Evolutionary conservation across 78 protist species (phyloP), one percentile per base, ranked within the genome.

Genomic region (Dictyostelium firmibasis): DNA sequence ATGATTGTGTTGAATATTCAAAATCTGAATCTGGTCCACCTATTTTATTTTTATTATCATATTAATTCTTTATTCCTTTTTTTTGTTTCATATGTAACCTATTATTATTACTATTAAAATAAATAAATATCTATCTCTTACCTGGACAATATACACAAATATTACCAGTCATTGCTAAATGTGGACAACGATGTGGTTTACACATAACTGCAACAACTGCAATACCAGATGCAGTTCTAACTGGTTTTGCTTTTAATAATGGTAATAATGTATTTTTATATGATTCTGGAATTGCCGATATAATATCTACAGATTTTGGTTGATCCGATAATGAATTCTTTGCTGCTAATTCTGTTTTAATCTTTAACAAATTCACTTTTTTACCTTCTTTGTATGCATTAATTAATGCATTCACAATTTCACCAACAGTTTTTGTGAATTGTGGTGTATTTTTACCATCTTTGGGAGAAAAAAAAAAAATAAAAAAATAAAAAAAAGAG

Each of bases 11-110:
- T n/a, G 97, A 89, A 97, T 98, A 99, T 91, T 98, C 99, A 91
- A 99, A 99, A 96, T 99, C 99, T 5, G 98, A 96, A 91, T 98
- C 99, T 44, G 99, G 99, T 0, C 99, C 99, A 4, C 99, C 99
- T 9, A 67, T 27, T 11, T 67, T 67, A 27, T 67, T 27, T 9
- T 31, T 4, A 25, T 14, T 84, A 20, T 50, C 20, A 9, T 69
- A 43, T 35, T 18, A 5, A 18, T 53, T 20, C 18, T 0, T 53
- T 20, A 14, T 3, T 53, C 7, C 6, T 3, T 20, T 20, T 53
- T 0, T 18, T 20, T 53, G 1, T 53, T 20, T 18, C n/a, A n/a
- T n/a, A n/a, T n/a, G n/a, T n/a, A n/a, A n/a, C n/a, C n/a, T n/a
- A n/a, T n/a, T n/a, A n/a, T n/a, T n/a, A n/a, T n/a, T n/a, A n/a